These are phyloP conservation scores for Leccinum subgranulosum DNA, from an alignment of 768 basidiomycete genomes.

Conservation along the genomic window DNA sequence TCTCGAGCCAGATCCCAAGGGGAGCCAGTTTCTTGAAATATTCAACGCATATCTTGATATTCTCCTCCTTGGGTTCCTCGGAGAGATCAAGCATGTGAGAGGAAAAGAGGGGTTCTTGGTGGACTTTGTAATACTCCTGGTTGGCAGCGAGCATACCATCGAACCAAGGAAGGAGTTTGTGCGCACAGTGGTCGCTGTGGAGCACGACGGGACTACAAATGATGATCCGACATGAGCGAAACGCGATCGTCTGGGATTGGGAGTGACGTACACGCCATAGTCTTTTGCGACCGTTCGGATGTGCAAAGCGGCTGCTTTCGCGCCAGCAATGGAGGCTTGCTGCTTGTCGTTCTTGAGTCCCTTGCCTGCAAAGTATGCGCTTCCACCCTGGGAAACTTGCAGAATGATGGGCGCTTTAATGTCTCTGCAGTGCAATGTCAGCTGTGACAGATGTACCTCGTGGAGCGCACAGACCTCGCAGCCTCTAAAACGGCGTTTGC, in stretches of 20 bases:
- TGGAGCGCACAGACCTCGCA: conserved; percentile 57
- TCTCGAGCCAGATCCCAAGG: conserved; percentile 95
- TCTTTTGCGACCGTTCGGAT: conserved; percentile 81
- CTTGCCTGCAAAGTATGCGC: conserved; percentile 95
- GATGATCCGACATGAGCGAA: not conserved
- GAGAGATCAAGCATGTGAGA: conserved; percentile 99
- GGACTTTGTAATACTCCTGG: conserved; percentile 86
- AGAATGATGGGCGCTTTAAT: conserved; percentile 97
- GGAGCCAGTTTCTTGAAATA: conserved; percentile 96
- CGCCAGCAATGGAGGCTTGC: conserved; percentile 92
- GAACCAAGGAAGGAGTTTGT: conserved; percentile 98
- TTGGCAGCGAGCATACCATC: conserved; percentile 99
- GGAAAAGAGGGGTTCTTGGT: conserved; percentile 86
- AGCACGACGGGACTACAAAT: conserved; percentile 84
- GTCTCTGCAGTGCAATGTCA: conserved; percentile 51
- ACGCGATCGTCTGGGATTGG: not conserved
- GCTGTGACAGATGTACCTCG: conserved; percentile 3
- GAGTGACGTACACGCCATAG: conserved; percentile 81
- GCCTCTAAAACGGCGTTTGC: conserved; percentile 95
- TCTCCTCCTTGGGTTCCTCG: conserved; percentile 87
- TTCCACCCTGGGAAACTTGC: conserved; percentile 96
- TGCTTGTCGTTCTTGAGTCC: conserved; percentile 94
- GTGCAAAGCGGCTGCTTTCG: conserved; percentile 89
- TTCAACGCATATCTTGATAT: conserved; percentile 88
- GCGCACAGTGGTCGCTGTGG: conserved; percentile 98